Evolutionary conservation across 2,329 filamentous ascomycete genomes (phyloP), one percentile per base, ranked within the genome.

Genomic region (Alternaria triticina): DNA sequence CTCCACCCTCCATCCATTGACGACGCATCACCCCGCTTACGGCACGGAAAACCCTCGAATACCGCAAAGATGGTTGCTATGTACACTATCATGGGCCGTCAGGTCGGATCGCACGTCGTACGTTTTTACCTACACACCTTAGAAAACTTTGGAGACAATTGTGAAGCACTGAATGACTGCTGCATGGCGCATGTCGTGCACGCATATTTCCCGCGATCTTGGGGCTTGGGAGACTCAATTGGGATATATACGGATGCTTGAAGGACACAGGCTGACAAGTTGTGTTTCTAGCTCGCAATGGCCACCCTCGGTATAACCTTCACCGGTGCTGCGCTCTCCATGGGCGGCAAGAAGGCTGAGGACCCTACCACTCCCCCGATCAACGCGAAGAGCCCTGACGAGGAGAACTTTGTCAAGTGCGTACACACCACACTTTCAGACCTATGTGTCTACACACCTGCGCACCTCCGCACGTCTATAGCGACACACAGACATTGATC

Each of bases 321-420:
- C 65, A 67, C 62, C 63, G 73, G 72, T 63, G 82, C 83, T 64
- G 74, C 61, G 47, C 70, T 79, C 68, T 69, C 74, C 23, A 70
- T 76, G 59, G 62, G 75, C 68, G 76, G 77, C 68, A 82, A 83
- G 71, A 83, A 85, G 76, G 79, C 82, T 70, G 77, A 82, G 65
- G 73, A 71, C 40, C 62, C 74, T 40, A 70, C 66, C 22, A 62
- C 64, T 52, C 88, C 88, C 59, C 86, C 88, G 45, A 88, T 90
- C 81, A 87, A 89, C 76, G 88, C 88, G 57, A 82, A 83, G 74
- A 89, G 86, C 82, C 89, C 89, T 81, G 88, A 90, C 71, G 88
- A 90, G 82, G 88, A 90, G 82, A 85, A 85, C 75, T 90, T 90
- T 80, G 88, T 90, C 76, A 86, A 89, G 88, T 90, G 86, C 67